These are phyloP conservation scores for Camillea tinctor DNA, from an alignment of 2,329 filamentous ascomycete genomes.

Conservation along the genomic window DNA sequence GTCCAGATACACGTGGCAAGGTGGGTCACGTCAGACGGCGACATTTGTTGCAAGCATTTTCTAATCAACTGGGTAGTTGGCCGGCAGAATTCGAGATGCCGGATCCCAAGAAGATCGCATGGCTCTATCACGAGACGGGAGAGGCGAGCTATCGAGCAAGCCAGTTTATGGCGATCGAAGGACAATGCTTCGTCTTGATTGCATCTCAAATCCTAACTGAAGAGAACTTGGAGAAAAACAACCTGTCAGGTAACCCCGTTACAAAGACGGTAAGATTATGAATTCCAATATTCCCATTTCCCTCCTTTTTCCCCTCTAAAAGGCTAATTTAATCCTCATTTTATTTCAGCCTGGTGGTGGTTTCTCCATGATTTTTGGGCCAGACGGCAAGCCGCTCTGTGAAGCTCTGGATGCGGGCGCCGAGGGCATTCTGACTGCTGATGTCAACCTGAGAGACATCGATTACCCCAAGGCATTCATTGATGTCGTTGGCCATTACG, in stretches of 20 bases:
- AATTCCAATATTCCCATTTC: neutral
- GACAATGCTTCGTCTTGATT: slow-evolving; percentile 41
- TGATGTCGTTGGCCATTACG: slow-evolving; percentile 38
- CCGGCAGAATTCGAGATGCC: slow-evolving; percentile 36
- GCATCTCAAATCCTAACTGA: slow-evolving; percentile 41
- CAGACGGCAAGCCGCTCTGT: slow-evolving; percentile 48
- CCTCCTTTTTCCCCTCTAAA: slow-evolving; percentile 2
- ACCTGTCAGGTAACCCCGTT: slow-evolving; percentile 37
- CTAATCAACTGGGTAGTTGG: slow-evolving; percentile 28
- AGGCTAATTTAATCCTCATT: slow-evolving; percentile 13
- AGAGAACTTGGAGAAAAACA: slow-evolving; percentile 39
- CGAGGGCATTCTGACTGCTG: slow-evolving; percentile 51
- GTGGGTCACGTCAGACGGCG: slow-evolving; percentile 9
- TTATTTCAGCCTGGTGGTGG: slow-evolving; percentile 39
- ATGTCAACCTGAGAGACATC: slow-evolving; percentile 46
- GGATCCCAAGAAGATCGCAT: slow-evolving; percentile 34
- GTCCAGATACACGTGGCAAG: slow-evolving; percentile 36
- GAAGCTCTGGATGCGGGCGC: slow-evolving; percentile 37
- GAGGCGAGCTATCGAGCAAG: slow-evolving; percentile 35
- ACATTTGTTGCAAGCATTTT: neutral
- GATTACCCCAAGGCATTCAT: slow-evolving; percentile 40
- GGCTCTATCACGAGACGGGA: slow-evolving; percentile 37
- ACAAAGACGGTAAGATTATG: slow-evolving; percentile 31
- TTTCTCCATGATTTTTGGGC: slow-evolving; percentile 49
- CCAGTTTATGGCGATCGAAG: slow-evolving; percentile 44